Evolutionary conservation across 139 green algal species (phyloP).

Genomic region (Volvox reticuliferus): DNA sequence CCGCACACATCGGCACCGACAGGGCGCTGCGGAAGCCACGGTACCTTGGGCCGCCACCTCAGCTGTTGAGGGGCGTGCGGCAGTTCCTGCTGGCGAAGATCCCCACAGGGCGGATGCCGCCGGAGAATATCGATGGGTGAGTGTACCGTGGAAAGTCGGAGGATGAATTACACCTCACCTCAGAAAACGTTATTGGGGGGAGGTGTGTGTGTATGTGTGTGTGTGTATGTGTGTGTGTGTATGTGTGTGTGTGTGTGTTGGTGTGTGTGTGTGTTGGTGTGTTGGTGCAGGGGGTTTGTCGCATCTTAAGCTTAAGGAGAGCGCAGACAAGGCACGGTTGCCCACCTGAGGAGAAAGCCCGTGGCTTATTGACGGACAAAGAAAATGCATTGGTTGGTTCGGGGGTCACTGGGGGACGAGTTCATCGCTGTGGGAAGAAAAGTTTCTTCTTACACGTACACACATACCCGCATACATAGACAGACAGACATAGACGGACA

Average conservation of each 20-base stretch:
- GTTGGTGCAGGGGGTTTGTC: not conserved
- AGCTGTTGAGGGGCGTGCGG: not conserved
- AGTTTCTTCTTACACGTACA: not conserved
- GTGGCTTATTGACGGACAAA: not conserved
- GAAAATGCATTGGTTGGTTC: not conserved
- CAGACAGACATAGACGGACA: no score
- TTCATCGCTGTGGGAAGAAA: not conserved
- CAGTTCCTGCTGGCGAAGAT: slow-evolving; percentile 14
- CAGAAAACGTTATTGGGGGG: no score
- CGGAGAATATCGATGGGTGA: slow-evolving; percentile 36
- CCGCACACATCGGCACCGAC: not conserved
- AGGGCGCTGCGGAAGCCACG: not conserved
- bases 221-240: not conserved
- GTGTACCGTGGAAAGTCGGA: not conserved
- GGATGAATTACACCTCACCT: no score
- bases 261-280: not conserved
- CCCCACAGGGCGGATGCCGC: slow-evolving; percentile 31
- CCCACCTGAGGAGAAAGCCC: no score
- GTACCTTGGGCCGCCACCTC: not conserved
- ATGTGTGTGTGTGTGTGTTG: not conserved
- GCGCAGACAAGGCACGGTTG: no score
- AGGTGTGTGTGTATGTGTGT: not conserved
- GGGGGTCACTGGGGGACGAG: not conserved
- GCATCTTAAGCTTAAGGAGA: not conserved
- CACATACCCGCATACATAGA: not conserved